A percentile compares a stretch with the other conserved stretches of the same genome.
Conservation (phyloP, 2,329 filamentous ascomycete species). For the Talaromyces sp. region DNA sequence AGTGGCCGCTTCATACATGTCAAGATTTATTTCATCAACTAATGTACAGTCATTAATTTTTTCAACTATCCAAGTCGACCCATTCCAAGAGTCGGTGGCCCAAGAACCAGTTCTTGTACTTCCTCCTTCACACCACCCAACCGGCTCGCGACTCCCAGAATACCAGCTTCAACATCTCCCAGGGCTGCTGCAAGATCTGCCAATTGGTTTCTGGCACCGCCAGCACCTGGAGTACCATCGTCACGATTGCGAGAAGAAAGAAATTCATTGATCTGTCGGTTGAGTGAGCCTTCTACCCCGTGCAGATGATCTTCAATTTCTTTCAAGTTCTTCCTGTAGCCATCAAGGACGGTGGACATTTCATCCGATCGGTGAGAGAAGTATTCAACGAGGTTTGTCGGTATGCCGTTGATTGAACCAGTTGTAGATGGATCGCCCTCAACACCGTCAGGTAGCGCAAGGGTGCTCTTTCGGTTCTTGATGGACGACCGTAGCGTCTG, state of each 20-base stretch:
- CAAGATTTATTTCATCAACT: slow-evolving; percentile 1
- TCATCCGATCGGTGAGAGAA: slow-evolving; percentile 63
- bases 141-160: slow-evolving; percentile 60
- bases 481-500: slow-evolving; percentile 39
- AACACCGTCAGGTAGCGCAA: slow-evolving; percentile 48
- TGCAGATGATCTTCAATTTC: slow-evolving; percentile 66
- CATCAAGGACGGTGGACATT: slow-evolving; percentile 56
- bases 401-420: slow-evolving; percentile 50
- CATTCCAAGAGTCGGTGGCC: slow-evolving; percentile 34
- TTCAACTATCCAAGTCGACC: slow-evolving; percentile 22
- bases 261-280: slow-evolving; percentile 59
- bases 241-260: slow-evolving; percentile 41
- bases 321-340: slow-evolving; percentile 57
- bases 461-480: slow-evolving; percentile 37
- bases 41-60: slow-evolving; percentile 12
- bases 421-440: slow-evolving; percentile 38
- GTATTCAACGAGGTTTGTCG: slow-evolving; percentile 60
- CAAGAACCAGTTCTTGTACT: slow-evolving; percentile 55
- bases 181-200: slow-evolving; percentile 56
- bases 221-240: slow-evolving; percentile 37
- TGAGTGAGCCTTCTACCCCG: slow-evolving; percentile 59
- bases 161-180: slow-evolving; percentile 63
- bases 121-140: slow-evolving; percentile 60
- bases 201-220: slow-evolving; percentile 40
- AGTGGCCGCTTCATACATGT: not conserved